phyloP scores from a whole-genome alignment of 179 eudicot genomes.

The Sideroxylon spinosum region DNA sequence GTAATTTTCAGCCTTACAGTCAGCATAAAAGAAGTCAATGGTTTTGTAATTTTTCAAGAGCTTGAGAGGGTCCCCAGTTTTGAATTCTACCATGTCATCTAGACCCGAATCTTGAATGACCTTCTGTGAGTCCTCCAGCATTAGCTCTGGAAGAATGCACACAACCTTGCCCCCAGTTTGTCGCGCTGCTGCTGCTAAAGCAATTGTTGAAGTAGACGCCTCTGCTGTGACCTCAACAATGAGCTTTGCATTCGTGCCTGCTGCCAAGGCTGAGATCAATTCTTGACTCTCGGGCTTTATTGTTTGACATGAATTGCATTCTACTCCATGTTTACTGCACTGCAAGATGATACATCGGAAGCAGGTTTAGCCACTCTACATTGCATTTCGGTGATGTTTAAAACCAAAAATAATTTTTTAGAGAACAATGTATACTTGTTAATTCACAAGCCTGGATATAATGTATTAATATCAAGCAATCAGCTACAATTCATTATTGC shows the following conservation, averaged over 20 bases:
- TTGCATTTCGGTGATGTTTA: no score
- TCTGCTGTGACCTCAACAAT: constrained; percentile 58
- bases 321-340: constrained; percentile 24
- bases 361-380: background rate
- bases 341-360: constrained; percentile 16
- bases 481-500: no score
- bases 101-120: constrained; percentile 32
- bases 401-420: no score
- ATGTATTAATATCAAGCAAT: no score
- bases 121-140: constrained; percentile 30
- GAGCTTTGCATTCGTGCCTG: constrained; percentile 59
- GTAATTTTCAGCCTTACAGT: constrained; percentile 38
- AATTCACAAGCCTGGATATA: no score
- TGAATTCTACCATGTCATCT: constrained; percentile 47
- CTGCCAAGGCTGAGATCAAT: constrained; percentile 74
- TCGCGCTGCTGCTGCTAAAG: constrained; percentile 66
- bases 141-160: constrained; percentile 49
- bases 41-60: constrained; percentile 32
- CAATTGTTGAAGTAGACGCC: constrained; percentile 56
- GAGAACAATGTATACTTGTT: no score
- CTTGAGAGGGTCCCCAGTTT: constrained; percentile 36
- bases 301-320: constrained; percentile 14
- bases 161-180: constrained; percentile 63
- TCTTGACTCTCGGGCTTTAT: constrained; percentile 56
- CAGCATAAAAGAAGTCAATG: constrained; percentile 49